Conservation (phyloP, 768 basidiomycete genomes). For the Lyophyllum shimeji region DNA sequence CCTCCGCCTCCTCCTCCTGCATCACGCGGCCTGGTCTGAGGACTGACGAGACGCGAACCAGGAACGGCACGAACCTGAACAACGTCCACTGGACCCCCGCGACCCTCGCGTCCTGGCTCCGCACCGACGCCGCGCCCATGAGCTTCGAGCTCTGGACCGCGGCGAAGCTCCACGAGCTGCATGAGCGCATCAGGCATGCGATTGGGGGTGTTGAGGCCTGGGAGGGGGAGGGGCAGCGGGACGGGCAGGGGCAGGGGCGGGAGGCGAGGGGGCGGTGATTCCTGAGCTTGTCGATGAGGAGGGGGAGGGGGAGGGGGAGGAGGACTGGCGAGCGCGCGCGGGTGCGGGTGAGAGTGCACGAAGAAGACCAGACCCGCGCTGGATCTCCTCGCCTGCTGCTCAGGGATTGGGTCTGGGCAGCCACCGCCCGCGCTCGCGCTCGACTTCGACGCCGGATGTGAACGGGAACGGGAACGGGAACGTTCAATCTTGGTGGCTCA, state of each 20-base stretch:
- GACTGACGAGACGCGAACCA: too few relatives aligned
- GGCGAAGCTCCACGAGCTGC: constrained; percentile 42
- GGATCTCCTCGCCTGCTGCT: too few relatives aligned
- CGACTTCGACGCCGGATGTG: neutral
- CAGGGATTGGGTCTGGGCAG: too few relatives aligned
- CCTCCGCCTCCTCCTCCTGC: constrained; percentile 32
- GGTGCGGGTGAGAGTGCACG: too few relatives aligned
- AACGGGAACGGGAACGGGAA: neutral
- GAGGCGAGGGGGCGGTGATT: neutral
- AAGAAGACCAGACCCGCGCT: too few relatives aligned
- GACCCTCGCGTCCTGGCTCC: constrained; percentile 57
- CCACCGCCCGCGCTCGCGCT: too few relatives aligned
- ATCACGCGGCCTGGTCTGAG: too few relatives aligned
- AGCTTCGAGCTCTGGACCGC: constrained; percentile 50
- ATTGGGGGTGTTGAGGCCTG: constrained; percentile 35
- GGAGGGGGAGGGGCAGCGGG: constrained; percentile 23
- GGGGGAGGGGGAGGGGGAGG: neutral
- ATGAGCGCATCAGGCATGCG: constrained; percentile 54
- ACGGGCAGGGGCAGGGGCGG: constrained; percentile 16
- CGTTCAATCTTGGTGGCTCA: neutral
- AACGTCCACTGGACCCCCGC: constrained; percentile 55
- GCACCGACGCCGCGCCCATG: constrained; percentile 62
- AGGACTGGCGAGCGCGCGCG: too few relatives aligned
- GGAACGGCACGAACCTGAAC: constrained; percentile 54
- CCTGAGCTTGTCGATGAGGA: neutral